A percentile compares a stretch with the other conserved stretches of the same genome.
Evolutionary conservation across 2,329 filamentous ascomycete species (phyloP).

Genomic region (Neophaeococcomyces aloes): DNA sequence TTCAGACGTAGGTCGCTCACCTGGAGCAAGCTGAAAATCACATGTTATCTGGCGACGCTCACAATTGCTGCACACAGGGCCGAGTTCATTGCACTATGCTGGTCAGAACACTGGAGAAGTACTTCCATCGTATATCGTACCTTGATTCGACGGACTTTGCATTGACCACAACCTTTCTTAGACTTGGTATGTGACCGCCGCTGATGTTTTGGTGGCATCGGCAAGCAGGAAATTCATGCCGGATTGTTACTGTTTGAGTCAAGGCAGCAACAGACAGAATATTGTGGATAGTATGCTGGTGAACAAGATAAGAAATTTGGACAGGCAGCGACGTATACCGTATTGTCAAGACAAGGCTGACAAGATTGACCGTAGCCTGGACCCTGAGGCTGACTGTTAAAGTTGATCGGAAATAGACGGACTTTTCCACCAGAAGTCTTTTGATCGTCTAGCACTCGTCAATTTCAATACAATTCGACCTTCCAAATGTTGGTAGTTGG

Average conservation of each 20-base stretch:
- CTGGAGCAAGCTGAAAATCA: slow-evolving; percentile 23
- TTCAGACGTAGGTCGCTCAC: slow-evolving; percentile 4
- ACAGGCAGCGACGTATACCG: too few relatives aligned
- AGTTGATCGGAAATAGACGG: too few relatives aligned
- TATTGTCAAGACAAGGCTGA: too few relatives aligned
- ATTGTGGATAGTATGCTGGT: too few relatives aligned
- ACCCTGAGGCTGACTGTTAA: too few relatives aligned
- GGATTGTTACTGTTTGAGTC: neutral
- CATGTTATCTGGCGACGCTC: slow-evolving; percentile 29
- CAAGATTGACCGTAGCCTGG: too few relatives aligned
- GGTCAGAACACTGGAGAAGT: slow-evolving; percentile 7
- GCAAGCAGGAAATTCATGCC: slow-evolving; percentile 1
- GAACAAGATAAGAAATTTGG: too few relatives aligned
- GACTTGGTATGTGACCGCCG: slow-evolving; percentile 29
- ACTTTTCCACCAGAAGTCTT: too few relatives aligned
- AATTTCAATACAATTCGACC: too few relatives aligned
- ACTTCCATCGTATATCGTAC: slow-evolving; percentile 17
- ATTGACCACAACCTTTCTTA: slow-evolving; percentile 31
- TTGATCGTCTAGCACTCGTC: too few relatives aligned
- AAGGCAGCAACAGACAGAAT: neutral
- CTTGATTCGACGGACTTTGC: slow-evolving; percentile 32
- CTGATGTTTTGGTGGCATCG: slow-evolving; percentile 22
- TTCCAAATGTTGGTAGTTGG: too few relatives aligned
- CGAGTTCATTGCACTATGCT: slow-evolving; percentile 29
- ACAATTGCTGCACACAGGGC: slow-evolving; percentile 29